Base-by-base conservation (phyloP, 2,329 filamentous ascomycete species). In the Hypoxylon sp. region DNA sequence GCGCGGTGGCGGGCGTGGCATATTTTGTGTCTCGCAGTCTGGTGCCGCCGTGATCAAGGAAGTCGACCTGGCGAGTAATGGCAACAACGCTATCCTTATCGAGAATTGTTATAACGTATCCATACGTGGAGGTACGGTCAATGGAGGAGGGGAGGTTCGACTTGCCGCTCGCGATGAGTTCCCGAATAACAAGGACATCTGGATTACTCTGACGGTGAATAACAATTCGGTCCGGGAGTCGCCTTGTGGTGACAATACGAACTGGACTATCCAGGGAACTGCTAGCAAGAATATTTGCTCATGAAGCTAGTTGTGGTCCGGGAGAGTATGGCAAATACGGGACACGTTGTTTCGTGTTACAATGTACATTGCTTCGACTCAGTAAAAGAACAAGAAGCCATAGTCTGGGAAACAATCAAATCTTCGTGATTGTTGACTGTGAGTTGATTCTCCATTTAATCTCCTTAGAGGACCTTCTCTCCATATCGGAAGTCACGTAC, bases 41-140 rank as follows among this genome's bases (percentile, higher is more conserved):
- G 86, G 87, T 0, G 87, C 78, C n/a, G 85, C 80, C 1, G 82
- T 81, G 7, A 88, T 89, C 61, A 75, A 74, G 7, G 79, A 68
- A 3, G 77, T 88, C 17, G 85, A 88, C 68, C 79, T 88, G 0
- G 81, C 84, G 0, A 77, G 79, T 69, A 88, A 87, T 52, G 86
- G 82, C 0, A 87, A 86, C 73, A 88, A 88, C 62, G 83, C 86
- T 0, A 81, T 88, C 19, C 79, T 89, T 1, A 84, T 89, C 29
- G 86, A 89, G 80, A 89, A 89, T 75, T 88, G 87, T 78, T 88
- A 88, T 75, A 85, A 86, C 56, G 68, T 89, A 32, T 76, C 78
- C 1, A 87, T 88, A 73, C 76, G 74, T 1, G 82, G 82, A 17
- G 87, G 87, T 0, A 84, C 80, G 2, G 83, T 89, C 24, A 83